Percentiles rank a stretch among this genome's conserved stretches.
Conservation (phyloP, 1,139 yeast genomes). For the Zygosaccharomyces sapae region DNA sequence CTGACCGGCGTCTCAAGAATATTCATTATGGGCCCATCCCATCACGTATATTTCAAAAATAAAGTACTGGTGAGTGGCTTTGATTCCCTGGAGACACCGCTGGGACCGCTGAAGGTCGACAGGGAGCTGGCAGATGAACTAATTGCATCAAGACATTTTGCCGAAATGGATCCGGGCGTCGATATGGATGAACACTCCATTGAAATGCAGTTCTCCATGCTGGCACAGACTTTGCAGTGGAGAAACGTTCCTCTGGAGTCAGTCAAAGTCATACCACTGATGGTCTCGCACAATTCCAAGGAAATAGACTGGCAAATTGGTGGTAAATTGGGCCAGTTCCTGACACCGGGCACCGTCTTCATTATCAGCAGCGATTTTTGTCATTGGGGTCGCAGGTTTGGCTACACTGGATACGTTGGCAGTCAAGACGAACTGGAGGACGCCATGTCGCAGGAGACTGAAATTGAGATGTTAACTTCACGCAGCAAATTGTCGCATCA, state of each 20-base stretch:
- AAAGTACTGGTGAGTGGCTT: constrained; percentile 56
- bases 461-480: constrained; percentile 28
- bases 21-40: constrained; percentile 89
- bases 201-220: constrained; percentile 85
- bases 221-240: constrained; percentile 47
- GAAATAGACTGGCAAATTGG: constrained; percentile 47
- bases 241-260: constrained; percentile 40
- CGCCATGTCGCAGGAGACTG: constrained; percentile 27
- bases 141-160: constrained; percentile 36
- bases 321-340: constrained; percentile 47
- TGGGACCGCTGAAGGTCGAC: constrained; percentile 73
- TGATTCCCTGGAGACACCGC: constrained; percentile 67
- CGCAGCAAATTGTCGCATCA: constrained; percentile 25
- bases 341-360: constrained; percentile 55
- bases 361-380: constrained; percentile 89
- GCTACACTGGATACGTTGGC: constrained; percentile 55
- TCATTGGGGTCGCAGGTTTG: constrained; percentile 89
- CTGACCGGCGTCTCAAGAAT: constrained; percentile 46
- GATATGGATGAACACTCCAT: constrained; percentile 91
- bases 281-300: constrained; percentile 63
- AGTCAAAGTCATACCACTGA: constrained; percentile 68
- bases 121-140: constrained; percentile 32
- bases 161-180: constrained; percentile 51
- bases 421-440: constrained; percentile 26
- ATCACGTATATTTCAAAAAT: constrained; percentile 73